A percentile compares a stretch with the other conserved stretches of the same genome.
Evolutionary conservation across 768 basidiomycete genomes (phyloP).

Genomic region (Russula olivacea): DNA sequence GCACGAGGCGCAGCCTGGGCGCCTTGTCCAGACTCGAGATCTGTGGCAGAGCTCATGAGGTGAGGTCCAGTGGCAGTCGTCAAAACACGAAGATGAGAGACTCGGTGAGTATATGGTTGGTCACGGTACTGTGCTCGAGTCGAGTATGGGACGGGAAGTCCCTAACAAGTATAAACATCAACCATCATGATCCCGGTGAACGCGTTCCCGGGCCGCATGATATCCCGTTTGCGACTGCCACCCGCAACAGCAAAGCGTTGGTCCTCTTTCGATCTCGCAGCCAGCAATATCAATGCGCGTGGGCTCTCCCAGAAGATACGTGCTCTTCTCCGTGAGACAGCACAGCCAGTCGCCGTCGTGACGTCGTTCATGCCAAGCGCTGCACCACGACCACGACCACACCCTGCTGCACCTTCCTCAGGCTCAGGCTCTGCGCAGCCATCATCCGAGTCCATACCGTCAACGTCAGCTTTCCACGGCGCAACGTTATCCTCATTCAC

Average conservation of each 20-base stretch:
- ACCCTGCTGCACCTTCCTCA: background rate
- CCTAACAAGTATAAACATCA: too few relatives aligned
- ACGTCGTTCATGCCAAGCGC: constrained; percentile 54
- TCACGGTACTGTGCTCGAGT: too few relatives aligned
- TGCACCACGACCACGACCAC: background rate
- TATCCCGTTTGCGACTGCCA: background rate
- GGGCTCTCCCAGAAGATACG: constrained; percentile 35
- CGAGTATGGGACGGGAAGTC: too few relatives aligned
- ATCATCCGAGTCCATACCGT: background rate
- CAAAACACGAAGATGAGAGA: too few relatives aligned
- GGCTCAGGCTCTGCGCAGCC: background rate
- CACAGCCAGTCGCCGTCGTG: constrained; percentile 83
- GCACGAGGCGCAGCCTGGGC: too few relatives aligned
- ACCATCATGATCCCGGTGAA: too few relatives aligned
- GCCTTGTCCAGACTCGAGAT: too few relatives aligned
- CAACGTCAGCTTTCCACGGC: constrained; percentile 55
- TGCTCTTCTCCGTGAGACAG: constrained; percentile 62
- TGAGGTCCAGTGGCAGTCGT: too few relatives aligned
- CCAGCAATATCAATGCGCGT: background rate
- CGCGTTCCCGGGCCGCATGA: too few relatives aligned
- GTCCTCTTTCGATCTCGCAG: background rate
- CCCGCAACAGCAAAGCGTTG: constrained; percentile 4
- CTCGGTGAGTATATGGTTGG: too few relatives aligned
- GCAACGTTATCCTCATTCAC: constrained; percentile 93
- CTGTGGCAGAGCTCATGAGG: too few relatives aligned